Base-by-base conservation (phyloP, 2,329 filamentous ascomycete genomes). In the Alternaria triticimaculans region DNA sequence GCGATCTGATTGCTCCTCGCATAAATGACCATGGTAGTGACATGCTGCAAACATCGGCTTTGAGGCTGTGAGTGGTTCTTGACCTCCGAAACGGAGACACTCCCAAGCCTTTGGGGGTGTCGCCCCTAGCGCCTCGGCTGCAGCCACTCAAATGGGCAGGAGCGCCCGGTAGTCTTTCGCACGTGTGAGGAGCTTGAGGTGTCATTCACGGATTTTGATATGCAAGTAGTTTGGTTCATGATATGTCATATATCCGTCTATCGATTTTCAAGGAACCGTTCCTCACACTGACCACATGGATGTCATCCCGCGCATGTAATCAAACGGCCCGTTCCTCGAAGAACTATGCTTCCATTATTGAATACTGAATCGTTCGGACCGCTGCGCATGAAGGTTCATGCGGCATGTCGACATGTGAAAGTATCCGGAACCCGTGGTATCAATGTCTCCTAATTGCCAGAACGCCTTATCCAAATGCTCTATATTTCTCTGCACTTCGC, bases 1-100 rank as follows among this genome's bases (percentile, higher is more conserved):
- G 66, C 50, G 48, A 60, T 72, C 45, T 73, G 71, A 78, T 77
- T 77, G 73, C 71, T 57, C 62, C 58, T 41, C 51, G 59, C 23
- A 64, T 75, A 75, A 41, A 76, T 76, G 65, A 30, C 30, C 43
- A 26, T 20, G 49, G 20, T 44, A 3, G 48, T 21, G 43, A 51
- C 59, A 63, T 55, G 67, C 55, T 65, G 63, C 59, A 61, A 65
- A 55, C 49, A 62, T 46, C 67, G 67, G 65, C 46, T 63, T 67
- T 65, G 53, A 58, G 23, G 66, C 66, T 73, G 59, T 74, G 69
- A 77, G 65, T 76, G 70, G 73, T 60, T 55, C 66, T 54, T 49
- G 55, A 45, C 58, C 60, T 66, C 67, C 66, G 72, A 63, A 33
- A 63, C 56, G 58, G 64, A 67, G 64, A 67, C 61, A 55, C 9